phyloP scores from a whole-genome alignment of 2,329 filamentous ascomycete genomes.

The Cladosporium phlei region DNA sequence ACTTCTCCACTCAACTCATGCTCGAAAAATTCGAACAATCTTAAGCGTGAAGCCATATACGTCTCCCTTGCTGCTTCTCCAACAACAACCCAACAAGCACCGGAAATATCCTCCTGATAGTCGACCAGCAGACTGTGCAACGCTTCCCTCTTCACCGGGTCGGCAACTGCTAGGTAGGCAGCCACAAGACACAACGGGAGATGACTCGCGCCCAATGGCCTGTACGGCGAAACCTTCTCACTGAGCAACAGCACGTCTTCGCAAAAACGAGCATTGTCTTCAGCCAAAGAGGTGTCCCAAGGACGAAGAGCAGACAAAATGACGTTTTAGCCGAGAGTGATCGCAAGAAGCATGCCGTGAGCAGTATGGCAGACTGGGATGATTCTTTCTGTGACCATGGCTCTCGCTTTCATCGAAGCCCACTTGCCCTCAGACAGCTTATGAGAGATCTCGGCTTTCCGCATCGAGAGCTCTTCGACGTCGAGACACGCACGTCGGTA shows the following conservation, averaged over 20 bases:
- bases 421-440: background rate
- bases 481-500: slow-evolving; percentile 6
- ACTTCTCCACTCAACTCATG: background rate
- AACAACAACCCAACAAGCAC: background rate
- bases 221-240: background rate
- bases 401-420: background rate
- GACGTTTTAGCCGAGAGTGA: slow-evolving; percentile 5
- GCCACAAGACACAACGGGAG: slow-evolving; percentile 8
- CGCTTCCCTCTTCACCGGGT: background rate
- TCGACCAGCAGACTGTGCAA: background rate
- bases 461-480: background rate
- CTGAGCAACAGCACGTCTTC: background rate
- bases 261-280: background rate
- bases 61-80: background rate
- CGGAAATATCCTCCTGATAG: slow-evolving; percentile 3
- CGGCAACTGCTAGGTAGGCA: background rate
- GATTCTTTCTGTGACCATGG: background rate
- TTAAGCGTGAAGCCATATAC: background rate
- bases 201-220: slow-evolving; percentile 8
- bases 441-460: background rate
- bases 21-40: background rate
- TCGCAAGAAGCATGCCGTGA: slow-evolving; percentile 5
- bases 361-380: slow-evolving; percentile 3
- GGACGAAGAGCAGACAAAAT: slow-evolving; percentile 1
- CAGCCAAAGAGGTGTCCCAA: background rate